A percentile compares a stretch with the other conserved stretches of the same genome.
Evolutionary conservation across 192 early-diverging fungal species (phyloP).

Genomic region (Martensiomyces pterosporus): DNA sequence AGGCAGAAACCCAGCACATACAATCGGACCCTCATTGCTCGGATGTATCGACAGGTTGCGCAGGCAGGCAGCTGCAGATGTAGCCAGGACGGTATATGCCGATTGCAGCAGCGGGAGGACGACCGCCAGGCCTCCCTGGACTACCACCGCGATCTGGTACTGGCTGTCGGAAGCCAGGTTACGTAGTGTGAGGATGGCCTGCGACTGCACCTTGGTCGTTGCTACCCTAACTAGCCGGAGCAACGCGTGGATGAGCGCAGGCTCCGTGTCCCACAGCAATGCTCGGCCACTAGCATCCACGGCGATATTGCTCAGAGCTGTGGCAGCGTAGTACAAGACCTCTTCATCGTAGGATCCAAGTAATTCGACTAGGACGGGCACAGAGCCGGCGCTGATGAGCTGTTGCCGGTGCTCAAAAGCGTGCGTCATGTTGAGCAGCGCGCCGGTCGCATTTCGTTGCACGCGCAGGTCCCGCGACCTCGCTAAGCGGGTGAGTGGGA

Average conservation of each 20-base stretch:
- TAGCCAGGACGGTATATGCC: slow-evolving; percentile 56
- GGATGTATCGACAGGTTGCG: slow-evolving; percentile 86
- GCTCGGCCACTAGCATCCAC: slow-evolving; percentile 65
- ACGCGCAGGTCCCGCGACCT: slow-evolving; percentile 75
- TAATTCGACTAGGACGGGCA: slow-evolving; percentile 71
- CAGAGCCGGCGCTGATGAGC: slow-evolving; percentile 69
- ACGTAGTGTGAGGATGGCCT: slow-evolving; percentile 75
- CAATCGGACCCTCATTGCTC: slow-evolving; percentile 75
- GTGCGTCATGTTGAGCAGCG: slow-evolving; percentile 89
- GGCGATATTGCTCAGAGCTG: slow-evolving; percentile 80
- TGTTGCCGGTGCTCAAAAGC: slow-evolving; percentile 68
- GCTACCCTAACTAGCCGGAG: slow-evolving; percentile 63
- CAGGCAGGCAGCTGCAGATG: slow-evolving; percentile 77
- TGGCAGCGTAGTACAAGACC: slow-evolving; percentile 81
- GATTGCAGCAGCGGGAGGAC: slow-evolving; percentile 66
- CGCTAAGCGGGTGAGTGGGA: slow-evolving; percentile 68
- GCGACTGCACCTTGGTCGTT: slow-evolving; percentile 71
- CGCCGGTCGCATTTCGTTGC: slow-evolving; percentile 84
- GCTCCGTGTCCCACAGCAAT: slow-evolving; percentile 59
- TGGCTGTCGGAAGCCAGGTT: slow-evolving; percentile 72
- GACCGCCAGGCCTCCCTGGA: slow-evolving; percentile 60
- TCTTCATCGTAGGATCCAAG: slow-evolving; percentile 69
- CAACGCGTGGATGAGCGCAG: slow-evolving; percentile 58
- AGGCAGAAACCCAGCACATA: slow-evolving; percentile 70
- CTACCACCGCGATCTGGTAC: slow-evolving; percentile 73